phyloP scores from a whole-genome alignment of 106 monocot genomes.

The Cymbidium sinense region DNA sequence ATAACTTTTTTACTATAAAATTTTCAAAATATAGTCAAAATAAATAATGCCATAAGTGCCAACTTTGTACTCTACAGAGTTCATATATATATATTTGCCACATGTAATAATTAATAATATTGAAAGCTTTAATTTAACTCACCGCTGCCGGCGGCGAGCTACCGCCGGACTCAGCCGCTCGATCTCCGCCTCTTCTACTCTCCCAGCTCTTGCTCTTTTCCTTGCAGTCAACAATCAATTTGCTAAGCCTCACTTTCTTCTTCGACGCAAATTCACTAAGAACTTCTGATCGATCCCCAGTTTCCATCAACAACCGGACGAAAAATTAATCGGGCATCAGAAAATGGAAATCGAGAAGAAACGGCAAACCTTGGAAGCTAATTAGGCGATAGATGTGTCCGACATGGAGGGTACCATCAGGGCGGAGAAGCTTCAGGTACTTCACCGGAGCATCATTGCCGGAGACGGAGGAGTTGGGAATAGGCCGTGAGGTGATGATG shows the following conservation, averaged over 20 bases:
- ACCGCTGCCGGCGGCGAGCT: background rate
- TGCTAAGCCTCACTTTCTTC: background rate
- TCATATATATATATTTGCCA: too few species aligned
- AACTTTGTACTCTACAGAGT: too few species aligned
- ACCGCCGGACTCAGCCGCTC: background rate
- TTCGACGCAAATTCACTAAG: background rate
- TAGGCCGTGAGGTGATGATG: conserved; percentile 7
- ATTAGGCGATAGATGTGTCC: conserved; percentile 56
- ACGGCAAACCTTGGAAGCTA: conserved; percentile 35
- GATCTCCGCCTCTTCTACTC: background rate
- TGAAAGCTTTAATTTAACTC: background rate
- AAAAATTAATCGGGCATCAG: background rate
- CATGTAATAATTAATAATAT: too few species aligned
- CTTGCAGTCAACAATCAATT: background rate
- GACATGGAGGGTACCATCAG: conserved; percentile 34
- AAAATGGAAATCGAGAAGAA: background rate
- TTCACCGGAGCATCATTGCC: conserved; percentile 22
- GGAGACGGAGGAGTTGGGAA: conserved; percentile 24
- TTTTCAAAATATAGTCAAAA: too few species aligned
- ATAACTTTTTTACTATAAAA: too few species aligned
- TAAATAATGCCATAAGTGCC: too few species aligned
- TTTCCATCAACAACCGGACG: background rate
- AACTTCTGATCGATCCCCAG: background rate
- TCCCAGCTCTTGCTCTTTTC: background rate
- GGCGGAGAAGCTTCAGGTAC: conserved; percentile 48